Evolutionary conservation across 805 yeast species (phyloP).

Genomic region (Kodamaea kakaduensis): DNA sequence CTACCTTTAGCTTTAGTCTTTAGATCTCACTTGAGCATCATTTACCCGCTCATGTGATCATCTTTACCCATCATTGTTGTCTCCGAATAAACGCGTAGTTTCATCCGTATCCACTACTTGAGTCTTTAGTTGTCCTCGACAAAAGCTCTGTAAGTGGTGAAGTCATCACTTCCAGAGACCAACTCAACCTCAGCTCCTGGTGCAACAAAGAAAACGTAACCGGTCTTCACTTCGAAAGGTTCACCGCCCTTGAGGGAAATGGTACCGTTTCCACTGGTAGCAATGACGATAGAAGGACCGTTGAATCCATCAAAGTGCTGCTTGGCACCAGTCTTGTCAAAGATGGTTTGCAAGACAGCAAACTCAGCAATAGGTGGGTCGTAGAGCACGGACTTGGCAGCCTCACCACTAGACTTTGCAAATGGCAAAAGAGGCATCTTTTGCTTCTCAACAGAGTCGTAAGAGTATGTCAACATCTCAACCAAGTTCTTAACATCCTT

Average conservation of each 20-base stretch:
- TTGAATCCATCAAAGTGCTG: slow-evolving; percentile 59
- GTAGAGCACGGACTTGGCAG: slow-evolving; percentile 57
- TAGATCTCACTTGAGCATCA: too few species aligned
- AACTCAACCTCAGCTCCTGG: slow-evolving; percentile 68
- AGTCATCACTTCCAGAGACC: slow-evolving; percentile 43
- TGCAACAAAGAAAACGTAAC: slow-evolving; percentile 81
- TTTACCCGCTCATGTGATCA: too few species aligned
- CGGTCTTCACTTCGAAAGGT: slow-evolving; percentile 51
- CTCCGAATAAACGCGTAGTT: too few species aligned
- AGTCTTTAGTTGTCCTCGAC: slow-evolving; percentile 51
- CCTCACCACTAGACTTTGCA: slow-evolving; percentile 61
- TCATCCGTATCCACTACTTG: too few species aligned
- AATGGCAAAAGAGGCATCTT: slow-evolving; percentile 70
- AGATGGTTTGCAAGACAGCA: slow-evolving; percentile 81
- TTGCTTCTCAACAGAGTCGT: slow-evolving; percentile 88
- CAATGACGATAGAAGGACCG: slow-evolving; percentile 87
- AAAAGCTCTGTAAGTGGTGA: slow-evolving; percentile 88
- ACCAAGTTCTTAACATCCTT: slow-evolving; percentile 92
- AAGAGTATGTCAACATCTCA: slow-evolving; percentile 82
- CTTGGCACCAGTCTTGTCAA: slow-evolving; percentile 45
- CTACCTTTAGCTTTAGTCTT: too few species aligned
- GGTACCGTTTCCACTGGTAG: slow-evolving; percentile 76
- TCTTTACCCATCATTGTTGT: too few species aligned
- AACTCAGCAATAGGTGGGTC: slow-evolving; percentile 98
- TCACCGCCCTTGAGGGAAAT: slow-evolving; percentile 41